These are phyloP conservation scores for Cordyceps militaris DNA, from an alignment of 2,329 filamentous ascomycete genomes.

Conservation along the genomic window DNA sequence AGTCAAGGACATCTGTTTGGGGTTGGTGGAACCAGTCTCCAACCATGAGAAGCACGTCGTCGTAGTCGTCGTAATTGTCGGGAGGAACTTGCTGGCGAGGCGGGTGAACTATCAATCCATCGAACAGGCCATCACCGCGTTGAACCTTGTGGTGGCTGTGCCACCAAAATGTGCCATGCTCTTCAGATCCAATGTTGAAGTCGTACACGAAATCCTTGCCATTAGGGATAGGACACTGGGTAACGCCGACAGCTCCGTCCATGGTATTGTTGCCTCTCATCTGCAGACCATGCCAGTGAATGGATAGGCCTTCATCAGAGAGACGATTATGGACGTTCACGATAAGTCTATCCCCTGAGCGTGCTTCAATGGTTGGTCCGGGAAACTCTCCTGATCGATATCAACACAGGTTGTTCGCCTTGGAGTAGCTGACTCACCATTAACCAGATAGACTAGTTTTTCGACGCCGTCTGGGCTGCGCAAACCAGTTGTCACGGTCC, in stretches of 20 bases:
- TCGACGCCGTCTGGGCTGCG: conserved; percentile 12
- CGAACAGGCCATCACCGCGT: conserved; percentile 48
- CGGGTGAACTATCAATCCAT: conserved; percentile 50
- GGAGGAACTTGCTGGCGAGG: conserved; percentile 27
- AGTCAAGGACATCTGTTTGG: conserved; percentile 26
- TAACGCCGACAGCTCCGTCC: conserved; percentile 39
- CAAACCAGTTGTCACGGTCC: conserved; percentile 6
- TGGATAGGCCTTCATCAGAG: conserved; percentile 33
- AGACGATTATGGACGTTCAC: conserved; percentile 63
- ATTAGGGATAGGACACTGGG: conserved; percentile 35
- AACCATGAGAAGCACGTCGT: conserved; percentile 48
- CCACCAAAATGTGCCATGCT: conserved; percentile 51
- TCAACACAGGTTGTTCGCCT: background rate
- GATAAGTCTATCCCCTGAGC: conserved; percentile 46
- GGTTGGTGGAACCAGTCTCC: conserved; percentile 32
- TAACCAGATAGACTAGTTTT: conserved; percentile 14
- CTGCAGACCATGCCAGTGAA: conserved; percentile 45
- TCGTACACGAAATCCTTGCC: conserved; percentile 30
- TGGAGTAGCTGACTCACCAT: conserved; percentile 1
- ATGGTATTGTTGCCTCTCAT: conserved; percentile 37
- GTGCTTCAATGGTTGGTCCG: conserved; percentile 42
- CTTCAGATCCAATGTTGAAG: conserved; percentile 47
- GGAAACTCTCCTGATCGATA: conserved; percentile 15
- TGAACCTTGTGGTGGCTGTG: conserved; percentile 49
- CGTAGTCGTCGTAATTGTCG: conserved; percentile 21